A percentile compares a stretch with the other conserved stretches of the same genome.
These are phyloP conservation scores for Crepidotus variabilis DNA, from an alignment of 768 basidiomycete species.

Conservation along the genomic window DNA sequence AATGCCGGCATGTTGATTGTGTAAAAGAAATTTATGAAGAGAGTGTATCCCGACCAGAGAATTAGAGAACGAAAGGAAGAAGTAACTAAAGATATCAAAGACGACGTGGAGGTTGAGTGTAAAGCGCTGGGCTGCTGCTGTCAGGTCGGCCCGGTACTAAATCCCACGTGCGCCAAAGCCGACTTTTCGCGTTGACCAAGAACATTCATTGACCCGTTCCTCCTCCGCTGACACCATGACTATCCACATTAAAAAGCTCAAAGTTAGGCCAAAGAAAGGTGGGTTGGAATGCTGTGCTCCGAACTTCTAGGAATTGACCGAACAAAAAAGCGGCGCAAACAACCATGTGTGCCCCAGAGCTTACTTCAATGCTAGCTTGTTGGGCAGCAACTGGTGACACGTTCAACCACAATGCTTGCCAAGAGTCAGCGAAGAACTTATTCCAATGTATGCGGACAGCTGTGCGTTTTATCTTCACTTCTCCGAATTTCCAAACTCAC, in stretches of 20 bases:
- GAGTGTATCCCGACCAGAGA: not conserved
- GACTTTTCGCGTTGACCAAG: not conserved
- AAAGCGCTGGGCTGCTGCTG: too few species aligned
- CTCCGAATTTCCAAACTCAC: not conserved
- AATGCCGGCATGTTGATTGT: conserved; percentile 34
- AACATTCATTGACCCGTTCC: conserved; percentile 5
- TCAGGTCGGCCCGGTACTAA: not conserved
- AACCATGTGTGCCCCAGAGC: conserved; percentile 63
- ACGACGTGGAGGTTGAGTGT: conserved; percentile 1
- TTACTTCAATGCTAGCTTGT: conserved; percentile 79
- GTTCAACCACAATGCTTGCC: conserved; percentile 50
- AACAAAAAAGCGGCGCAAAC: conserved; percentile 35
- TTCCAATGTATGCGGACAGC: conserved; percentile 85
- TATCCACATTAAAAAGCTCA: conserved; percentile 77
- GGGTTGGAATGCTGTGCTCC: conserved; percentile 14
- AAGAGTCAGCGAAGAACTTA: conserved; percentile 53
- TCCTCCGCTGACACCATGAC: conserved; percentile 30
- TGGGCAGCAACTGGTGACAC: conserved; percentile 77
- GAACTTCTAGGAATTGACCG: conserved; percentile 5
- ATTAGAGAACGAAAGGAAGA: not conserved
- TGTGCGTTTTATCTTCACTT: conserved; percentile 40
- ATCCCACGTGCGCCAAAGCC: conserved; percentile 1
- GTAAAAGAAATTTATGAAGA: conserved; percentile 12
- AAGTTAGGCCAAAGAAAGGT: conserved; percentile 78
- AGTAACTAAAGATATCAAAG: not conserved